phyloP scores from a whole-genome alignment of 108 stramenopile species.

The Fistulifera solaris region DNA sequence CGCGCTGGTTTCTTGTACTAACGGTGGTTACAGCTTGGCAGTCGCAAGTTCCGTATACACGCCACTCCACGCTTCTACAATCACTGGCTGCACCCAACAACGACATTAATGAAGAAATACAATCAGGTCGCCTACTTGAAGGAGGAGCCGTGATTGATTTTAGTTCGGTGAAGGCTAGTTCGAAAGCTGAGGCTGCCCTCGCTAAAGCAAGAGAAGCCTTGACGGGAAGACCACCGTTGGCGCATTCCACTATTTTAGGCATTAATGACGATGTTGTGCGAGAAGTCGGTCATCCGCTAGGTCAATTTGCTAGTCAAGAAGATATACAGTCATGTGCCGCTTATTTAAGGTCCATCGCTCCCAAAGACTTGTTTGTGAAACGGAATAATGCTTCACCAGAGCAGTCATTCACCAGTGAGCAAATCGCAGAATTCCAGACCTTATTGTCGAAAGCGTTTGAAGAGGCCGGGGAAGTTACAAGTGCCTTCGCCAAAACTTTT shows the following conservation, averaged over 20 bases:
- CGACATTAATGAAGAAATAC: slow-evolving; percentile 25
- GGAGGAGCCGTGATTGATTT: slow-evolving; percentile 81
- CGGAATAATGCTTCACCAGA: slow-evolving; percentile 6
- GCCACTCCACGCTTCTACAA: too few relatives aligned
- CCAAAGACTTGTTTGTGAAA: slow-evolving; percentile 38
- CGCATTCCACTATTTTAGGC: slow-evolving; percentile 46
- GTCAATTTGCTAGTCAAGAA: slow-evolving; percentile 40
- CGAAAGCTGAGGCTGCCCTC: slow-evolving; percentile 66
- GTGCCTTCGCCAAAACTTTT: slow-evolving; percentile 94
- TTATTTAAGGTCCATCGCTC: slow-evolving; percentile 55
- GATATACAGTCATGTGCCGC: slow-evolving; percentile 58
- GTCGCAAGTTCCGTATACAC: too few relatives aligned
- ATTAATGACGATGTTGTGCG: slow-evolving; percentile 81
- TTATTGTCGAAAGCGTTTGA: slow-evolving; percentile 71
- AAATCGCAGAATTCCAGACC: slow-evolving; percentile 25
- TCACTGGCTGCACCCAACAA: too few relatives aligned
- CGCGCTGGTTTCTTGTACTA: too few relatives aligned
- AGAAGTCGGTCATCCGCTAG: slow-evolving; percentile 77
- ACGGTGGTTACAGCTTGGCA: too few relatives aligned
- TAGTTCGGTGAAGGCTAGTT: slow-evolving; percentile 57
- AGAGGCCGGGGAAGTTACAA: slow-evolving; percentile 93
- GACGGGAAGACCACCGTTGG: slow-evolving; percentile 3
- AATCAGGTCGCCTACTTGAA: slow-evolving; percentile 52
- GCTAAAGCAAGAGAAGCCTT: slow-evolving; percentile 34
- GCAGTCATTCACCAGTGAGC: slow-evolving; percentile 14